Evolutionary conservation across 495 filamentous ascomycete species (phyloP).

Genomic region (Neurospora intermedia): DNA sequence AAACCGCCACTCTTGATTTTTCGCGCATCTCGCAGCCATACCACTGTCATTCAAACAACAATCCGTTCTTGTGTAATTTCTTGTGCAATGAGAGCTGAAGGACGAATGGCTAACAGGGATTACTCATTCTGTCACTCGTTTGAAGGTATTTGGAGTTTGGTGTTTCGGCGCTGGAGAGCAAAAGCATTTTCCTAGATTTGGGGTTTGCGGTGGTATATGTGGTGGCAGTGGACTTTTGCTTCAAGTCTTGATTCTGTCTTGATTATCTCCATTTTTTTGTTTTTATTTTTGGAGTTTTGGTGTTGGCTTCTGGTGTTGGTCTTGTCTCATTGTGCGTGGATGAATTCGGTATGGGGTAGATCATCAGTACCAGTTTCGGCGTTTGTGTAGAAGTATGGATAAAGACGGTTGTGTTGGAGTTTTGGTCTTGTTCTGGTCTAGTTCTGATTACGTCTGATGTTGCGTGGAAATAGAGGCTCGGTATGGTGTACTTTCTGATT

Average conservation of each 20-base stretch:
- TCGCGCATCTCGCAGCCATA: background rate
- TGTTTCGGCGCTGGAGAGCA: background rate
- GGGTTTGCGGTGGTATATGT: background rate
- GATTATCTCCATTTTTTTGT: background rate
- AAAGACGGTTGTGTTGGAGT: background rate
- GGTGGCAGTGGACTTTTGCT: background rate
- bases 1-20: background rate
- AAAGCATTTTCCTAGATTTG: background rate
- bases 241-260: background rate
- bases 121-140: background rate
- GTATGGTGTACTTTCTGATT: background rate
- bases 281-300: background rate
- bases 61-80: background rate
- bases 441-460: background rate
- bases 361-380: background rate
- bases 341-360: background rate
- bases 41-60: background rate
- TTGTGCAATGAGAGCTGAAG: background rate
- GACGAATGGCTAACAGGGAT: background rate
- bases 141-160: background rate
- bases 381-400: background rate
- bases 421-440: background rate
- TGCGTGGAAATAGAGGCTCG: background rate
- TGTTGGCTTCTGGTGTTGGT: background rate
- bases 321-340: background rate